Evolutionary conservation across 106 monocot species (phyloP), one percentile per base, ranked within the genome.

Genomic region (Acorus gramineus): DNA sequence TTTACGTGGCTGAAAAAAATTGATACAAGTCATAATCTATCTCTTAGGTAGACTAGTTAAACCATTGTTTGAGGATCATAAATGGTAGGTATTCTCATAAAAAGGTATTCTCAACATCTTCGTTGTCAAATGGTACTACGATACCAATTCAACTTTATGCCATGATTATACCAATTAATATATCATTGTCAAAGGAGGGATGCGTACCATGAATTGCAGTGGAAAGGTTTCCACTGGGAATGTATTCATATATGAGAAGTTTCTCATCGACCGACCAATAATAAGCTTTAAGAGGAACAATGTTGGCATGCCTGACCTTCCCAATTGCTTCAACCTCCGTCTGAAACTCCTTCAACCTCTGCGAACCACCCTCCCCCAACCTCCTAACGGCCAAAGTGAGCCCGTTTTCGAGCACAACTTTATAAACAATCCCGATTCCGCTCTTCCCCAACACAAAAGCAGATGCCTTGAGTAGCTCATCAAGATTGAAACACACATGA

Each of bases 241-340:
- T 73, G 79, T 76, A 92, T 59, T 92, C 84, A 66, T 92, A 92
- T 6, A 92, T 66, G 46, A 92, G 79, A 55, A 92, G 76, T 50
- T 92, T 92, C 87, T 92, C 92, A 4, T 92, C 84, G 2, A 64
- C 59, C 8, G 92, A 92, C 92, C 92, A 92, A 56, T 87, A 92
- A 69, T 87, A 87, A 57, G 92, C 92, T 72, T 81, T 84, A 67
- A 89, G 42, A n/a, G 63, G 53, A 49, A 89, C 81, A 64, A 89
- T 70, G 49, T 84, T 79, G 2, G 75, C 78, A 74, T 89, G 88
- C 70, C 73, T 72, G 5, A 89, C 73, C 67, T 76, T 80, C 11
- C 77, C 88, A 57, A 89, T 84, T 46, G 78, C 79, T 63, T 81
- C 75, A 11, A 81, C 84, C 66, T 89, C 88, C 1, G 66, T 50